phyloP scores from a whole-genome alignment of 106 monocot genomes.

The Cymbidium sinense region DNA sequence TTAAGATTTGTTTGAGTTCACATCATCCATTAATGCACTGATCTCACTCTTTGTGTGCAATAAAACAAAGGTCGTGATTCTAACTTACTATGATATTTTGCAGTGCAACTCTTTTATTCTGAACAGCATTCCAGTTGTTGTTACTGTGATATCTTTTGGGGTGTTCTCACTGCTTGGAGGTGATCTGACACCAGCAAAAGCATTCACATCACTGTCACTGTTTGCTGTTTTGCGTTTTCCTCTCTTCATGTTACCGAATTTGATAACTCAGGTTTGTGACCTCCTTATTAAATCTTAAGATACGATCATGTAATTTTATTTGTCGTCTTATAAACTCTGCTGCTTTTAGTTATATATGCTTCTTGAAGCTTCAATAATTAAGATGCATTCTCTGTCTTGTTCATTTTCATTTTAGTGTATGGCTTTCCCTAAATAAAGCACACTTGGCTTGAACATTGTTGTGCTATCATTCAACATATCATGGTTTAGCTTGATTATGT shows the following conservation, averaged over 20 bases:
- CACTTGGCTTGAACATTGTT: too few relatives aligned
- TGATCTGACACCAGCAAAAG: constrained; percentile 91
- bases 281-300: neutral
- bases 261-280: constrained; percentile 79
- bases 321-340: neutral
- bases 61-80: neutral
- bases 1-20: neutral
- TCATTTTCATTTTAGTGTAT: too few relatives aligned
- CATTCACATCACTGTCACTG: constrained; percentile 92
- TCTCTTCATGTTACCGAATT: constrained; percentile 87
- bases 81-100: constrained; percentile 16
- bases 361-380: too few relatives aligned
- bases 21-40: neutral
- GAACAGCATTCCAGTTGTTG: constrained; percentile 86
- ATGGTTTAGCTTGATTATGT: too few relatives aligned
- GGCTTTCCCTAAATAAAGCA: too few relatives aligned
- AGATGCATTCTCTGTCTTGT: too few relatives aligned
- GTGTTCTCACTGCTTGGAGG: constrained; percentile 86
- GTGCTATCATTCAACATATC: too few relatives aligned
- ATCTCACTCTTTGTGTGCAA: neutral
- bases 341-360: neutral
- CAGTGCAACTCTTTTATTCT: constrained; percentile 89
- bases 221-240: constrained; percentile 94
- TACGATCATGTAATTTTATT: neutral
- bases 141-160: constrained; percentile 92